phyloP scores from a whole-genome alignment of 805 yeast species.

The Saccharomycopsis microspora region DNA sequence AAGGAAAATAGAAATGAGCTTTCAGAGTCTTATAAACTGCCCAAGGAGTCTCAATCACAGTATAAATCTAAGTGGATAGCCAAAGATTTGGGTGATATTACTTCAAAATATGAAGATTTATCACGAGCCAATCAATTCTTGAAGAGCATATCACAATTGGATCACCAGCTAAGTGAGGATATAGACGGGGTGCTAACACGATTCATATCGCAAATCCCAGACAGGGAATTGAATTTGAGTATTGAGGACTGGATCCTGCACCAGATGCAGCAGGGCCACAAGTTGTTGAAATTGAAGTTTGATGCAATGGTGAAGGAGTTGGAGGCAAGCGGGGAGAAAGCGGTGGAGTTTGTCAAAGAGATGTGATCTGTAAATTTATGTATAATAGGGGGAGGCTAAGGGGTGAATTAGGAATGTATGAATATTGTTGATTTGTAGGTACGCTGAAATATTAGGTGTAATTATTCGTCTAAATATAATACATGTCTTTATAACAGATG shows the following conservation, averaged over 20 bases:
- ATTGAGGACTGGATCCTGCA: constrained; percentile 58
- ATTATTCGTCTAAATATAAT: too few species aligned
- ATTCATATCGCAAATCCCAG: constrained; percentile 61
- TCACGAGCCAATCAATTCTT: constrained; percentile 13
- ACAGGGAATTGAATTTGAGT: constrained; percentile 54
- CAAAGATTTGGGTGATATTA: neutral
- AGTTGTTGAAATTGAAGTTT: constrained; percentile 34
- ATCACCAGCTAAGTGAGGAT: constrained; percentile 41
- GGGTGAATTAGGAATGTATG: neutral
- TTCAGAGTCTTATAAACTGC: constrained; percentile 3
- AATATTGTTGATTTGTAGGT: neutral
- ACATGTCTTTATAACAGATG: too few species aligned
- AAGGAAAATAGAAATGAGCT: constrained; percentile 1
- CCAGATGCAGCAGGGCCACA: constrained; percentile 43
- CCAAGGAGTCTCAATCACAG: constrained; percentile 5
- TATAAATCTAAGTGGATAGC: constrained; percentile 9
- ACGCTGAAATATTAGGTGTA: too few species aligned
- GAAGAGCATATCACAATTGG: constrained; percentile 9
- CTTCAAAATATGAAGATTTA: constrained; percentile 10
- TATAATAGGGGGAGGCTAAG: too few species aligned
- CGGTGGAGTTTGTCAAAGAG: constrained; percentile 25
- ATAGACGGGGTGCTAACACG: constrained; percentile 51
- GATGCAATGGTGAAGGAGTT: constrained; percentile 36
- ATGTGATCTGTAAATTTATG: neutral
- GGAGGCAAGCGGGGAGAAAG: constrained; percentile 36